Evolutionary conservation across 1,284 basidiomycete genomes (phyloP).

Genomic region (Ceratobasidium sp.): DNA sequence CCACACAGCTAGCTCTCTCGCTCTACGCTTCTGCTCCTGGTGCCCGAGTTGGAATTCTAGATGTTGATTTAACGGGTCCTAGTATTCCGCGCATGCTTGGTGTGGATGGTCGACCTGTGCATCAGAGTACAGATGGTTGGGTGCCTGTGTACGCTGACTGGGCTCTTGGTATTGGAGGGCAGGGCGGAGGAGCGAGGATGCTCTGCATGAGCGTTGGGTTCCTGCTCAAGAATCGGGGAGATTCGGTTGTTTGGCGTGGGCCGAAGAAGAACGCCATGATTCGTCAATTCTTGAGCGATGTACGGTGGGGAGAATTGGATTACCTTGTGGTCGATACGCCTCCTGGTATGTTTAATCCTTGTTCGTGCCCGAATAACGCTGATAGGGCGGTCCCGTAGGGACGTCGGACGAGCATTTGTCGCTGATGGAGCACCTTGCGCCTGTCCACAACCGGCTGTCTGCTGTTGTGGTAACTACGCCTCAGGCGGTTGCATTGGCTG

Average conservation of each 20-base stretch:
- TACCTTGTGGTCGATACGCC: constrained; percentile 98
- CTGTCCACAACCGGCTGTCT: constrained; percentile 82
- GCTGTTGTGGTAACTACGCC: constrained; percentile 97
- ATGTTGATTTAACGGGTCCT: constrained; percentile 97
- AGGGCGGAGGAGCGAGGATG: constrained; percentile 70
- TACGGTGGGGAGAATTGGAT: constrained; percentile 96
- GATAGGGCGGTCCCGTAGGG: too few relatives aligned
- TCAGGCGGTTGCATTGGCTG: constrained; percentile 95
- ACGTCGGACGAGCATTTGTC: constrained; percentile 99
- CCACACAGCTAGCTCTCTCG: constrained; percentile 92
- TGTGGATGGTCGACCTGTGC: constrained; percentile 86
- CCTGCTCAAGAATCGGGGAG: constrained; percentile 88
- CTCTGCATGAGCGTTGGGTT: constrained; percentile 99
- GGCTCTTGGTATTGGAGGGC: constrained; percentile 51
- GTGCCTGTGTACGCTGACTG: constrained; percentile 94
- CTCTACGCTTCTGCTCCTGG: constrained; percentile 76
- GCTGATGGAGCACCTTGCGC: constrained; percentile 92
- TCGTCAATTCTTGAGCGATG: constrained; percentile 95
- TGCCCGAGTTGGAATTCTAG: constrained; percentile 87
- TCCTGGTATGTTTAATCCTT: constrained; percentile 74
- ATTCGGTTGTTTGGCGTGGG: constrained; percentile 97
- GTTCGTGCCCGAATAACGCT: neutral
- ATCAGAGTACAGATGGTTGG: constrained; percentile 97
- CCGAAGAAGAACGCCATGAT: constrained; percentile 99
- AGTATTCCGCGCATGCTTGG: constrained; percentile 98